Percentiles rank a stretch among this genome's conserved stretches.
phyloP scores from a whole-genome alignment of 208 protist species.

The Leishmania tropica region DNA sequence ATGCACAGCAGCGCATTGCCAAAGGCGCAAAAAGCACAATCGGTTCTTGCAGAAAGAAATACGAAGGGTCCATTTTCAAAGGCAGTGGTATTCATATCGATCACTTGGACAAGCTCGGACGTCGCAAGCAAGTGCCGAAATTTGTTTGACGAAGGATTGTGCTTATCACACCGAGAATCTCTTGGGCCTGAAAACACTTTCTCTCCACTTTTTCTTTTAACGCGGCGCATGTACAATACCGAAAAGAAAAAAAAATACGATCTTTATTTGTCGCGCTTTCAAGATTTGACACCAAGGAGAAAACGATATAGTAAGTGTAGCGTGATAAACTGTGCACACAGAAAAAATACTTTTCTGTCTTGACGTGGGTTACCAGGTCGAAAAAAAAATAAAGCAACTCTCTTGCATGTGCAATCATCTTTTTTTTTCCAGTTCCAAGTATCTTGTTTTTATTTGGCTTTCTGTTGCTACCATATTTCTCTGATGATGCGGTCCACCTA shows the following conservation, averaged over 20 bases:
- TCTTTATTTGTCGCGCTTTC: background rate
- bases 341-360: background rate
- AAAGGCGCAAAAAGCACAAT: constrained; percentile 38
- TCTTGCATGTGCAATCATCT: background rate
- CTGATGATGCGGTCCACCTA: background rate
- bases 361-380: background rate
- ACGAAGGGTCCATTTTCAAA: constrained; percentile 16
- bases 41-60: constrained; percentile 10
- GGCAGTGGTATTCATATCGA: constrained; percentile 74
- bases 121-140: constrained; percentile 40
- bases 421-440: background rate
- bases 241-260: background rate
- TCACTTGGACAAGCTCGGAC: constrained; percentile 75
- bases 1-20: constrained; percentile 59
- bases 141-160: constrained; percentile 9
- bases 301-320: background rate
- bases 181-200: background rate
- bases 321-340: background rate
- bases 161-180: constrained; percentile 5
- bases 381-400: background rate
- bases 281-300: background rate
- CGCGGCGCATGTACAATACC: background rate
- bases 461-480: background rate
- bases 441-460: background rate
- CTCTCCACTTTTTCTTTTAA: background rate